phyloP scores from a whole-genome alignment of 2,329 filamentous ascomycete species.

The Aciculosporium take region DNA sequence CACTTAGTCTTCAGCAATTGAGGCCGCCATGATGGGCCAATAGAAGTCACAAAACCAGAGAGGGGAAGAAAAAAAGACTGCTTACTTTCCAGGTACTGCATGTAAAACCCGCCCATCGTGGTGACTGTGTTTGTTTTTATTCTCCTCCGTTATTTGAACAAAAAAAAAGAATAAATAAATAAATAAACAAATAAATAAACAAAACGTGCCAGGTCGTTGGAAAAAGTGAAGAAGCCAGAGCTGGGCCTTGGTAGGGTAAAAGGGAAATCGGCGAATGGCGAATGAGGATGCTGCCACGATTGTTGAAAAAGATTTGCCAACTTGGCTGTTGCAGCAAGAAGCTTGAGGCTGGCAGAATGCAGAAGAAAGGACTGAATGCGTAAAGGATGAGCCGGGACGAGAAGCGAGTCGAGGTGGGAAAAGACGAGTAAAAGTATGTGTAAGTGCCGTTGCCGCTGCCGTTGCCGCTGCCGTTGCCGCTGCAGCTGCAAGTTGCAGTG shows the following conservation, averaged over 20 bases:
- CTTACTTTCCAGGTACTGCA: constrained; percentile 65
- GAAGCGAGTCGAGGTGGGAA: constrained; percentile 2
- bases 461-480: not conserved
- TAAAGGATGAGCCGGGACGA: not conserved
- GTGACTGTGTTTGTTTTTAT: constrained; percentile 12
- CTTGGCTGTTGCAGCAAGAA: not conserved
- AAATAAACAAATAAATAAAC: no score
- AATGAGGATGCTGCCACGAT: not conserved
- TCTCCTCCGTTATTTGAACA: no score
- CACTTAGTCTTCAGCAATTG: no score
- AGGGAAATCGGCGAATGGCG: constrained; percentile 3
- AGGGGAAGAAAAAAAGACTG: constrained; percentile 15
- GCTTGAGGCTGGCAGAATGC: constrained; percentile 1
- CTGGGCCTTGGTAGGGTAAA: no score
- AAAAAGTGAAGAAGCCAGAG: no score
- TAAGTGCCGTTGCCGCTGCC: not conserved
- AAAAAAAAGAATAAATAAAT: no score
- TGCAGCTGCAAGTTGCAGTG: not conserved
- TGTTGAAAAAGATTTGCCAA: not conserved
- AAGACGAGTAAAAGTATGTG: constrained; percentile 6
- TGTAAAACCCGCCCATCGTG: constrained; percentile 52
- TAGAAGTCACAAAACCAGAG: not conserved
- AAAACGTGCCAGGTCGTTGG: no score
- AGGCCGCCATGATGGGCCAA: not conserved
- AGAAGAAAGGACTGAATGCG: constrained; percentile 5